Evolutionary conservation across 177 flowering plant species (phyloP).

Genomic region (Vitis hybrid): DNA sequence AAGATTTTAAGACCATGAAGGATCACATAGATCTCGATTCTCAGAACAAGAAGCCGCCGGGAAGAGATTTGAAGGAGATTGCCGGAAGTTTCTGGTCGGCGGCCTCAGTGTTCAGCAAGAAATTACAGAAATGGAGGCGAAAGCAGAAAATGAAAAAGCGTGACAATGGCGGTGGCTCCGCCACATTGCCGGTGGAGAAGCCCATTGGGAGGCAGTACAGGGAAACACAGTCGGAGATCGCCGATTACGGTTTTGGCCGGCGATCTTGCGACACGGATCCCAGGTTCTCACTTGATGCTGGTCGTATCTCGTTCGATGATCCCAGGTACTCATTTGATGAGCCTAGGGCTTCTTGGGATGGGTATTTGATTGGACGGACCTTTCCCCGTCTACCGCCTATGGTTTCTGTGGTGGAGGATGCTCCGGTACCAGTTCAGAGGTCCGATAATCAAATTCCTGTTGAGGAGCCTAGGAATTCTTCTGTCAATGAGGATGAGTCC

Average conservation of each 20-base stretch:
- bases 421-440: slow-evolving; percentile 42
- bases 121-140: slow-evolving; percentile 79
- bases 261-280: slow-evolving; percentile 57
- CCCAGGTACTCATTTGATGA: slow-evolving; percentile 60
- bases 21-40: slow-evolving; percentile 86
- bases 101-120: slow-evolving; percentile 87
- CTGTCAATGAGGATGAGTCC: slow-evolving; percentile 39
- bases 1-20: slow-evolving; percentile 69
- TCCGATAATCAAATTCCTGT: slow-evolving; percentile 74
- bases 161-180: slow-evolving; percentile 28
- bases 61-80: slow-evolving; percentile 63
- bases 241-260: slow-evolving; percentile 57
- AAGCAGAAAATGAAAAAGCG: slow-evolving; percentile 73
- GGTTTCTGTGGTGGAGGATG: slow-evolving; percentile 55
- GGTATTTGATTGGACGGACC: slow-evolving; percentile 45
- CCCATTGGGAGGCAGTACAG: slow-evolving; percentile 52
- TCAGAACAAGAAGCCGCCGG: slow-evolving; percentile 39
- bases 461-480: slow-evolving; percentile 48
- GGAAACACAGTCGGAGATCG: slow-evolving; percentile 64
- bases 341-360: slow-evolving; percentile 82
- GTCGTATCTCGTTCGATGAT: slow-evolving; percentile 52
- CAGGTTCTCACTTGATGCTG: slow-evolving; percentile 53
- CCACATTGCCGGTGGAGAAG: slow-evolving; percentile 55
- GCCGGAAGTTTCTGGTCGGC: slow-evolving; percentile 83
- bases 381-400: slow-evolving; percentile 45